Conservation (phyloP, 306 rosid genomes). For the Corylus avellana region DNA sequence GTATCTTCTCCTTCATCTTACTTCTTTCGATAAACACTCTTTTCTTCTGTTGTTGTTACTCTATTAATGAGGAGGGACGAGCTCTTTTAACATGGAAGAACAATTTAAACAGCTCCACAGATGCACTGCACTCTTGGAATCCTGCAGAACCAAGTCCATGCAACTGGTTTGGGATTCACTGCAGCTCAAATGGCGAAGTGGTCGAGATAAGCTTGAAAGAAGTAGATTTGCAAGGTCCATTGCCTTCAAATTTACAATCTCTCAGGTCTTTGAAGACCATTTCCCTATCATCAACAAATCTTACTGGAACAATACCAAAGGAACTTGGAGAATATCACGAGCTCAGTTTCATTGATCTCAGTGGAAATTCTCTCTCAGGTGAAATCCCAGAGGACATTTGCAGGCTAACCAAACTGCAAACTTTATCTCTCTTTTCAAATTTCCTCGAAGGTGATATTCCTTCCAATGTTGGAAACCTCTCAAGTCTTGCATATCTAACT, state of each 20-base stretch:
- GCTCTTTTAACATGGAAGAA: conserved; percentile 79
- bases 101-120: conserved; percentile 47
- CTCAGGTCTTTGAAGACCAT: conserved; percentile 57
- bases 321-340: conserved; percentile 60
- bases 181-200: conserved; percentile 61
- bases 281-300: conserved; percentile 55
- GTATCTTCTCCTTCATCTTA: conserved; percentile 47
- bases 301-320: conserved; percentile 65
- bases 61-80: conserved; percentile 79
- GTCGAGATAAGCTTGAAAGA: conserved; percentile 53
- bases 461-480: conserved; percentile 54
- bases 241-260: conserved; percentile 73
- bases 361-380: conserved; percentile 63
- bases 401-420: conserved; percentile 58
- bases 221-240: conserved; percentile 65
- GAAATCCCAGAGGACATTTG: conserved; percentile 73
- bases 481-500: conserved; percentile 59
- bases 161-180: conserved; percentile 76
- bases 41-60: conserved; percentile 52
- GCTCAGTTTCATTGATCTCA: conserved; percentile 57
- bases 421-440: conserved; percentile 51
- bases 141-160: conserved; percentile 59
- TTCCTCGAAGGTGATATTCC: conserved; percentile 71
- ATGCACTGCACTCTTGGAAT: conserved; percentile 65
- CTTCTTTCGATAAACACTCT: conserved; percentile 46